These are phyloP conservation scores for Trypanosomatidae sp. DNA, from an alignment of 208 protist genomes.

Conservation along the genomic window DNA sequence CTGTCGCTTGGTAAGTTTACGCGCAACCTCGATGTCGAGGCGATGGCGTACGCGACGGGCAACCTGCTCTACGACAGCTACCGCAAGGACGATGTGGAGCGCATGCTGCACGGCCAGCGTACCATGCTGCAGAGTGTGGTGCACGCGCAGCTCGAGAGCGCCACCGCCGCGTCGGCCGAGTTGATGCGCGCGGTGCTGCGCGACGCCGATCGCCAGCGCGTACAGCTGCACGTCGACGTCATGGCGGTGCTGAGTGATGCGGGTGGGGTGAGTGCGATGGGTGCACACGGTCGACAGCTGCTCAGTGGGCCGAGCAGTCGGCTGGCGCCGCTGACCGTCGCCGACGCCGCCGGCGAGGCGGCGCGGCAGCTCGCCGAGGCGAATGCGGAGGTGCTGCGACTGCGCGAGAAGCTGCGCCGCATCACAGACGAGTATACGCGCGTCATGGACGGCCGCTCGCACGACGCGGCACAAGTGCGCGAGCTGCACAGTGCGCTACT, in stretches of 20 bases:
- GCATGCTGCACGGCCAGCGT: conserved; percentile 40
- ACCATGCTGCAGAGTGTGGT: conserved; percentile 34
- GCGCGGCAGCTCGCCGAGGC: conserved; percentile 45
- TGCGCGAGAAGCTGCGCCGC: conserved; percentile 47
- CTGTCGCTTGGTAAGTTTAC: conserved; percentile 52
- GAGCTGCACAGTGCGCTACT: conserved; percentile 33
- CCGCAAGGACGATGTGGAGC: conserved; percentile 20
- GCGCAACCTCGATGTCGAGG: conserved; percentile 42
- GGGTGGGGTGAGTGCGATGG: conserved; percentile 31
- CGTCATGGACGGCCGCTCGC: conserved; percentile 28
- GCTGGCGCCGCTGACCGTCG: conserved; percentile 41
- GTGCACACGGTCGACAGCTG: conserved; percentile 29
- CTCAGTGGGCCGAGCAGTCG: conserved; percentile 35
- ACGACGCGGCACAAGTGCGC: conserved; percentile 24
- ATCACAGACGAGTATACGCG: conserved; percentile 42
- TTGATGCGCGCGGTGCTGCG: conserved; percentile 53
- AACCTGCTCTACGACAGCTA: conserved; percentile 41
- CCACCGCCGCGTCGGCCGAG: conserved; percentile 25
- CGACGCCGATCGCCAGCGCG: conserved; percentile 45
- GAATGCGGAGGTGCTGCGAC: conserved; percentile 43
- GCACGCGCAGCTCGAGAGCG: conserved; percentile 30
- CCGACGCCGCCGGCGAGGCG: conserved; percentile 36
- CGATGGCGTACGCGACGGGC: conserved; percentile 25
- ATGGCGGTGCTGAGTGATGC: conserved; percentile 35
- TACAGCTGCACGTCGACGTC: conserved; percentile 31